phyloP scores from a whole-genome alignment of 2,329 filamentous ascomycete species.

The Zymoseptoria brevis region DNA sequence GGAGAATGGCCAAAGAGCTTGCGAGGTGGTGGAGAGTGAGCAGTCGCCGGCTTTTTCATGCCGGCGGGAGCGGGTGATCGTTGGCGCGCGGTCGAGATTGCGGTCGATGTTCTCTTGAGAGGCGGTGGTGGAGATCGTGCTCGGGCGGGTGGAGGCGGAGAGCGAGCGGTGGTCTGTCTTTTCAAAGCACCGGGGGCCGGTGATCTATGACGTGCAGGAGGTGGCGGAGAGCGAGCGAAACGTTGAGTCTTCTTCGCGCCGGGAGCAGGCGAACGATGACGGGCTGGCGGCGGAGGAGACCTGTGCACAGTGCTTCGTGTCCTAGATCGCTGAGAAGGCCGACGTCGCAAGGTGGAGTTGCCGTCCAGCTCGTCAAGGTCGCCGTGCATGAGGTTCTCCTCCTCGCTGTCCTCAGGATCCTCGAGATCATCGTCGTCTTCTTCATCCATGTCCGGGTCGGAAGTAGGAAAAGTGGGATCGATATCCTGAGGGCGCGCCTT shows the following conservation, averaged over 20 bases:
- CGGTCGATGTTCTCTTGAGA: neutral
- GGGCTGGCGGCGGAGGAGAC: slow-evolving; percentile 20
- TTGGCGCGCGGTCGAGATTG: neutral
- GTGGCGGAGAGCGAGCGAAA: slow-evolving; percentile 13
- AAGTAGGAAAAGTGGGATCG: slow-evolving; percentile 93
- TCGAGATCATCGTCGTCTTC: slow-evolving; percentile 61
- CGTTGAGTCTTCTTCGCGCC: slow-evolving; percentile 37
- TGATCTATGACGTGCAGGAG: neutral
- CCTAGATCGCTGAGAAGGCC: slow-evolving; percentile 28
- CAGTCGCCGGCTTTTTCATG: slow-evolving; percentile 6
- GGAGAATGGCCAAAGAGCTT: slow-evolving; percentile 65
- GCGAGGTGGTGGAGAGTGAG: slow-evolving; percentile 40
- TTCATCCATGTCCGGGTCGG: slow-evolving; percentile 77
- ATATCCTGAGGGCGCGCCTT: slow-evolving; percentile 88
- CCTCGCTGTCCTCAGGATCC: slow-evolving; percentile 55
- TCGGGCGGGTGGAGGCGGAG: slow-evolving; percentile 10
- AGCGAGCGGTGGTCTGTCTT: slow-evolving; percentile 16
- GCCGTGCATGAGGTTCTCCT: slow-evolving; percentile 57
- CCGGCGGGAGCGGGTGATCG: neutral
- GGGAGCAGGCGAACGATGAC: slow-evolving; percentile 33
- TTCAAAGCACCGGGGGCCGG: neutral
- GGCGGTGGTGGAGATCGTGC: neutral
- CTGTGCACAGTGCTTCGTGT: slow-evolving; percentile 25
- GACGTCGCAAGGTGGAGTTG: slow-evolving; percentile 30
- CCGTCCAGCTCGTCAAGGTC: slow-evolving; percentile 27